These are phyloP conservation scores for Melianthus villosus DNA, from an alignment of 441 rosid genomes.

Conservation along the genomic window DNA sequence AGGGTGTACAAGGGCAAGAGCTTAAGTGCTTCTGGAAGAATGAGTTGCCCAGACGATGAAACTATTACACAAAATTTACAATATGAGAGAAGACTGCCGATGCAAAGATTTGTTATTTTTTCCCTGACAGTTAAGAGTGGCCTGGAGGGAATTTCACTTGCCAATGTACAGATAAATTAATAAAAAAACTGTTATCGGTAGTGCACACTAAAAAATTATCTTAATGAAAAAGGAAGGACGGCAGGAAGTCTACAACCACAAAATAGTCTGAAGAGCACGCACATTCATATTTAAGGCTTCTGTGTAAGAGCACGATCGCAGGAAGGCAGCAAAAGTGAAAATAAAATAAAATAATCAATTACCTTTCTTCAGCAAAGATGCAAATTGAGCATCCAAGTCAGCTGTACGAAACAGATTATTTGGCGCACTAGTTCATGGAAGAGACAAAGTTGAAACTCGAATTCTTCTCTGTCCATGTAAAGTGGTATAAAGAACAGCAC, in stretches of 20 bases:
- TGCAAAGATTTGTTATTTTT: constrained; percentile 59
- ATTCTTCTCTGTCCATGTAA: constrained; percentile 89
- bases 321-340: constrained; percentile 3
- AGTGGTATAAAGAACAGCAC: constrained; percentile 83
- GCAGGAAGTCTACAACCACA: not conserved
- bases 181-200: too few species aligned
- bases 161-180: constrained; percentile 43
- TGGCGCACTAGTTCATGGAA: constrained; percentile 75
- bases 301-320: too few species aligned
- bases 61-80: constrained; percentile 96
- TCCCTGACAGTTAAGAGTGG: constrained; percentile 61
- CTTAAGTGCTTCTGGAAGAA: constrained; percentile 97
- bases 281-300: not conserved
- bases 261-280: too few species aligned
- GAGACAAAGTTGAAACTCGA: constrained; percentile 68
- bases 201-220: not conserved
- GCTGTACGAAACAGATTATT: constrained; percentile 83
- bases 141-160: constrained; percentile 57
- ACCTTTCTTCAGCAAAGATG: constrained; percentile 97
- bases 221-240: not conserved
- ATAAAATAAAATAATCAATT: constrained; percentile 7
- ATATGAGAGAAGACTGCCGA: constrained; percentile 63
- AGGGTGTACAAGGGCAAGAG: constrained; percentile 86
- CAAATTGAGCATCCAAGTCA: constrained; percentile 84
- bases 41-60: constrained; percentile 90